phyloP scores from a whole-genome alignment of 129 eudicot genomes.

The Flaveria trinervia region DNA sequence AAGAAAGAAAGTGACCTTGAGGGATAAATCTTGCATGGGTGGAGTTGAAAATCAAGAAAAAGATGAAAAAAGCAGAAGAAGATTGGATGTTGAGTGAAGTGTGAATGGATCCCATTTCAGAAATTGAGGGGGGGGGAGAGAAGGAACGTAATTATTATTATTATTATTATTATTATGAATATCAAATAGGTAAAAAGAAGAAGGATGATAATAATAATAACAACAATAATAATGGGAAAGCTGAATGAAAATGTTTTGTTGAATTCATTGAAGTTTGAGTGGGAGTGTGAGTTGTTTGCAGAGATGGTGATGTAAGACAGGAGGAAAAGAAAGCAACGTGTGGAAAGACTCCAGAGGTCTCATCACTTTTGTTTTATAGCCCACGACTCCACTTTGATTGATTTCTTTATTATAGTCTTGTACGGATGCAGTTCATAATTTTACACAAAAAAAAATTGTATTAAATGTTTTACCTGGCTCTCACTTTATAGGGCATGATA shows the following conservation, averaged over 20 bases:
- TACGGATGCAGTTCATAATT: too few species aligned
- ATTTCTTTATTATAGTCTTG: too few species aligned
- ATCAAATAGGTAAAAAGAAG: constrained; percentile 25
- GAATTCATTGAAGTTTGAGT: constrained; percentile 42
- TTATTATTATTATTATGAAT: not conserved
- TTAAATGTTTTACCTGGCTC: too few species aligned
- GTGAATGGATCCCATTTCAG: constrained; percentile 44
- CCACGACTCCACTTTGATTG: not conserved
- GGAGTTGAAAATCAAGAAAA: constrained; percentile 40
- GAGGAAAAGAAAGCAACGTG: constrained; percentile 18
- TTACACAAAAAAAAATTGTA: too few species aligned
- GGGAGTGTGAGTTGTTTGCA: constrained; percentile 13
- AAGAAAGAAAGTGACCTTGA: constrained; percentile 27
- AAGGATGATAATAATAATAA: not conserved
- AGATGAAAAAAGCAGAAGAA: constrained; percentile 37
- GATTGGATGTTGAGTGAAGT: constrained; percentile 27
- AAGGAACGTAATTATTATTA: not conserved
- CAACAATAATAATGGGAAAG: constrained; percentile 6
- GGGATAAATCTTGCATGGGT: constrained; percentile 41
- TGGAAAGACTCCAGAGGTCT: constrained; percentile 39
- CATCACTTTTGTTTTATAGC: constrained; percentile 34
- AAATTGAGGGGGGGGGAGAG: not conserved
- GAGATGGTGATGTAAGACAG: constrained; percentile 39
- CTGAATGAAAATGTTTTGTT: constrained; percentile 36
- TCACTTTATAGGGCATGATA: too few species aligned